Base-by-base conservation (phyloP, 768 basidiomycete genomes). In the Suillus alpinus region DNA sequence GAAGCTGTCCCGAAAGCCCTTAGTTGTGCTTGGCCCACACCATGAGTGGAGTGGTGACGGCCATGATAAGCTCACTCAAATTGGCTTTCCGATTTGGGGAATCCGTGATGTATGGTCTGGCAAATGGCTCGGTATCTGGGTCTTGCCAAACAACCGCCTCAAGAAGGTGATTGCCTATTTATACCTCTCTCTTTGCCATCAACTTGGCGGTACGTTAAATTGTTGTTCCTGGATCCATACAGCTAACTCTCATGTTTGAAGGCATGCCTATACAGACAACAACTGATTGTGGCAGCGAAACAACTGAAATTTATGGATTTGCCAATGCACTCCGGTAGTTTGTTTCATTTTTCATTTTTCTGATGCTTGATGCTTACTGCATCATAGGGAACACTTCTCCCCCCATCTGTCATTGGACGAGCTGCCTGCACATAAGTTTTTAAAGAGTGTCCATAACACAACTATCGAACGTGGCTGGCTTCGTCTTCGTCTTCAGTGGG, bases 11-110 rank as follows among this genome's bases (percentile, higher is more conserved):
- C 52, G 66, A 6, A 29, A 10, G 29, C 47, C 36, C 14, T 55
- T 71, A 8, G 60, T 60, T 12, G 32, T 61, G 1, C 55, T 75
- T 43, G 75, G 76, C 4, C 64, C 65, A 1, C 58, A 76, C 59
- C 66, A 74, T 49, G 67, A 71, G 34, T 77, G 76, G 74, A 67
- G 64, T 52, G 72, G 63, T 8, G 70, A 76, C 67, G 76, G 76
- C 1, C 74, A 77, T 60, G 72, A 76, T 59, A 77, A 77, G 59
- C 65, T 77, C 2, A 49, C 52, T 9, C 52, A 32, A 12, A 71
- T 75, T 50, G 72, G 76, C 1, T 76, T 77, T 65, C 73, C 69
- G 0, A 68, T 75, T 9, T 72, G 68, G 67, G 72, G 64, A 3
- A 58, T 75, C 41, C 41, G 62, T 0, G 72, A 77, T 49, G 62